A percentile compares a stretch with the other conserved stretches of the same genome.
Evolutionary conservation across 2,329 filamentous ascomycete genomes (phyloP).

Genomic region (Cryoendolithus antarcticus): DNA sequence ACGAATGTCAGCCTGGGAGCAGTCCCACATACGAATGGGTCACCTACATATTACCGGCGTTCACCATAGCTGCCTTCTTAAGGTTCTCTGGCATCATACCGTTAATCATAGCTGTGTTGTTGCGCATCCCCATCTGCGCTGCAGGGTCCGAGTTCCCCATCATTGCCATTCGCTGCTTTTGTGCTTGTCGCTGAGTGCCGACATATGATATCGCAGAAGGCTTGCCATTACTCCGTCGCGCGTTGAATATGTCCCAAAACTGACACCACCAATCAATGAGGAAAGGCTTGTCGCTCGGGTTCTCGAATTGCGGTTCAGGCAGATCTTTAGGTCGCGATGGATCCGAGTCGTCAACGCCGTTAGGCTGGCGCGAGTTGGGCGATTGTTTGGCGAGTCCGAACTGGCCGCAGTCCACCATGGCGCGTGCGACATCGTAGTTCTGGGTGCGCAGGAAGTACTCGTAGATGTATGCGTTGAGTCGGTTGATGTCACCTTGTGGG

Average conservation of each 20-base stretch:
- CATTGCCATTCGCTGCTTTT: constrained; percentile 53
- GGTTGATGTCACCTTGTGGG: constrained; percentile 38
- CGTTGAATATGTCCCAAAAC: constrained; percentile 92
- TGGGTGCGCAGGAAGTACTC: constrained; percentile 80
- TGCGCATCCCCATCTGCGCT: constrained; percentile 47
- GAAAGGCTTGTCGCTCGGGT: constrained; percentile 59
- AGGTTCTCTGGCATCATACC: constrained; percentile 43
- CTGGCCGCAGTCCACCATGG: constrained; percentile 44
- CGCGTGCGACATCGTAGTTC: constrained; percentile 72
- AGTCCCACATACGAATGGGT: neutral
- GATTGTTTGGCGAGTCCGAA: constrained; percentile 37
- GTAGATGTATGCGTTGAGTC: constrained; percentile 78
- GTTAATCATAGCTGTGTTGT: constrained; percentile 9
- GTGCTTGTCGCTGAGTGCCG: constrained; percentile 60
- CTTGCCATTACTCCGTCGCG: constrained; percentile 50
- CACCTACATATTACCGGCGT: constrained; percentile 15
- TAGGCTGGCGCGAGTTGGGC: constrained; percentile 49
- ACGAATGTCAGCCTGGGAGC: neutral
- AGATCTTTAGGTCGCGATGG: constrained; percentile 66
- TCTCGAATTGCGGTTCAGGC: constrained; percentile 58
- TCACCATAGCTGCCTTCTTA: constrained; percentile 11
- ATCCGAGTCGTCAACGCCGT: constrained; percentile 58
- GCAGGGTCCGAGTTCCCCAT: constrained; percentile 55
- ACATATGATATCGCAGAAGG: constrained; percentile 19
- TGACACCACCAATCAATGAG: constrained; percentile 93